A percentile compares a stretch with the other conserved stretches of the same genome.
phyloP scores from a whole-genome alignment of 2,329 filamentous ascomycete species.

The Tolypocladium capitatum region DNA sequence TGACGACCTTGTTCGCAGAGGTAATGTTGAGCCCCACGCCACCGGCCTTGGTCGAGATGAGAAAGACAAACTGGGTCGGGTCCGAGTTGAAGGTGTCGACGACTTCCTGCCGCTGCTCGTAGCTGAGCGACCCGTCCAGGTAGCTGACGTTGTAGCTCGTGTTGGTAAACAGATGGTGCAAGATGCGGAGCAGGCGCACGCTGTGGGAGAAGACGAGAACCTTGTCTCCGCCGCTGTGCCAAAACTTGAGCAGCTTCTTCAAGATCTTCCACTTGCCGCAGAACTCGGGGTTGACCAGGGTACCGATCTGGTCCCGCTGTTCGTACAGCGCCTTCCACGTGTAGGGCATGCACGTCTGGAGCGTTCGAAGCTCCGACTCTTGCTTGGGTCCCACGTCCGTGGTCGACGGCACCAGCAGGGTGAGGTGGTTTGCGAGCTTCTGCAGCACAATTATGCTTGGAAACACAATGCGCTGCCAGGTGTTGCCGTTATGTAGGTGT shows the following conservation, averaged over 20 bases:
- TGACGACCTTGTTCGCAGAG: conserved; percentile 93
- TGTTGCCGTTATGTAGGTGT: conserved; percentile 43
- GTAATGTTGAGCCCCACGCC: conserved; percentile 94
- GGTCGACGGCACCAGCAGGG: conserved; percentile 60
- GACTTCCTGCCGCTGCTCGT: conserved; percentile 66
- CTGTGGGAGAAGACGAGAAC: conserved; percentile 92
- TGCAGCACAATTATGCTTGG: conserved; percentile 71
- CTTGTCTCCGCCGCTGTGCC: conserved; percentile 83
- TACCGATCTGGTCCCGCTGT: conserved; percentile 64
- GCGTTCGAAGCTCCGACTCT: conserved; percentile 58
- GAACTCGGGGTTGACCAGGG: conserved; percentile 75
- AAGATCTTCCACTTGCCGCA: conserved; percentile 96
- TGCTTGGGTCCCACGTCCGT: conserved; percentile 59
- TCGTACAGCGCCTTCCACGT: conserved; percentile 62
- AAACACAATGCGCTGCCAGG: conserved; percentile 71
- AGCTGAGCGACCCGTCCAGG: conserved; percentile 70
- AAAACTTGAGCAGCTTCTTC: conserved; percentile 74
- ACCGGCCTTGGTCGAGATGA: conserved; percentile 88
- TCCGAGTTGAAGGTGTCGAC: conserved; percentile 91
- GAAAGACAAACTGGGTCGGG: conserved; percentile 77
- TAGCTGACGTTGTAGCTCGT: conserved; percentile 88
- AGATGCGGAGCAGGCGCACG: conserved; percentile 69
- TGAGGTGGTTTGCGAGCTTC: conserved; percentile 88
- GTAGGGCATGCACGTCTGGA: conserved; percentile 63
- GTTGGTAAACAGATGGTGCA: conserved; percentile 73